Evolutionary conservation across 345 rosid species (phyloP), one percentile per base, ranked within the genome.

Genomic region (Hirschfeldia incana): DNA sequence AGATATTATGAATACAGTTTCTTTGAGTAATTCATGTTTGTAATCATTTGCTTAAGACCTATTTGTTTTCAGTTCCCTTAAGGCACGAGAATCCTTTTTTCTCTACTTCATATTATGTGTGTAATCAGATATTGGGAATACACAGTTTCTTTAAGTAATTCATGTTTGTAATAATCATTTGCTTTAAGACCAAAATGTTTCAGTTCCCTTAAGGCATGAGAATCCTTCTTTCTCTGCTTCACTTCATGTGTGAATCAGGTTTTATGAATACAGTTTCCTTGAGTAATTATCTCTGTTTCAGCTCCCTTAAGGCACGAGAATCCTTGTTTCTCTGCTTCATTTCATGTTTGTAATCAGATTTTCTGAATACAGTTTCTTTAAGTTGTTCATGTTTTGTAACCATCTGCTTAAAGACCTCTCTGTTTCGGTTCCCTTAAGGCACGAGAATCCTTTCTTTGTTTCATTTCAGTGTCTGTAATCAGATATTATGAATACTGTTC

Each of bases 51-150:
- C 39, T 34, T 34, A 34, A 34, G 39, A 34, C 39, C 39, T 34
- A 6, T 34, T 5, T 34, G 42, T 36, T 79, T 79, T 79, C 82
- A 80, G 42, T 76, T 80, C 16, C 79, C 80, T 53, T 74, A 53
- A 44, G 53, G 53, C 53, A 12, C 12, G 53, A 44, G 53, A 44
- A 44, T 44, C 0, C 53, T 44, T 44, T 15, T 44, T 44, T 44
- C 53, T 44, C 53, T 44, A 15, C 53, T 44, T 36, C 39, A 36
- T 36, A 12, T 44, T 15, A 44, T 44, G 53, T 44, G 3, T 44
- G 53, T 44, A 44, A 44, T 44, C 53, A 44, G 15, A 44, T 12
- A 3, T 4, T 12, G 11, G 12, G 4, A 4, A 44, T 44, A 44
- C 53, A 12, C 53, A 12, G 6, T 44, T 44, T 44, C 51, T 5